phyloP scores from a whole-genome alignment of 2,329 filamentous ascomycete genomes.

The Aspergillus piperis region DNA sequence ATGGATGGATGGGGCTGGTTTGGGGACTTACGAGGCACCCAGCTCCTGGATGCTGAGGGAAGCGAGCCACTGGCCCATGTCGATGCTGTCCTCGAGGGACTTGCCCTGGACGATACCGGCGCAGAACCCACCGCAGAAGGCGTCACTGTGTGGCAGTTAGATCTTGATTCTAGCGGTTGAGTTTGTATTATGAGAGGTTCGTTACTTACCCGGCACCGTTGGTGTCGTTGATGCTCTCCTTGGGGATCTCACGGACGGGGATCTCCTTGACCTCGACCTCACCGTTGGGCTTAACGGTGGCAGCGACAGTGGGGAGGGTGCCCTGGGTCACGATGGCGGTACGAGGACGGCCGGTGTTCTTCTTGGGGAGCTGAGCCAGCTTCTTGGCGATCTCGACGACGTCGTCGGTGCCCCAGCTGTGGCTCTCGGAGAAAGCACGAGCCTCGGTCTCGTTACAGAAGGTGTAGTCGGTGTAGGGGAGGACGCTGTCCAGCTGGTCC shows the following conservation, averaged over 20 bases:
- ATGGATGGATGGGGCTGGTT: too few species aligned
- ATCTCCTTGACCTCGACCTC: constrained; percentile 70
- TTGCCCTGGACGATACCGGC: constrained; percentile 87
- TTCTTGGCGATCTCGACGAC: constrained; percentile 81
- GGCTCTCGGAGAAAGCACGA: constrained; percentile 79
- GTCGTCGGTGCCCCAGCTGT: constrained; percentile 72
- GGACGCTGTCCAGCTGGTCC: constrained; percentile 80
- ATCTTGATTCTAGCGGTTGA: not conserved
- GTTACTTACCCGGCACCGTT: constrained; percentile 75
- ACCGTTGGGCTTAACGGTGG: constrained; percentile 67
- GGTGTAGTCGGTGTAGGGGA: constrained; percentile 92
- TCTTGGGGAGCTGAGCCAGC: constrained; percentile 87
- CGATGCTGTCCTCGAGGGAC: constrained; percentile 72
- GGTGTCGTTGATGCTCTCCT: constrained; percentile 85
- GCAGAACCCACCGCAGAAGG: constrained; percentile 91
- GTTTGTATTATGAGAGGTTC: too few species aligned
- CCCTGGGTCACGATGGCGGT: constrained; percentile 93
- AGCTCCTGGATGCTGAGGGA: constrained; percentile 91
- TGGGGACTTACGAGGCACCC: constrained; percentile 80
- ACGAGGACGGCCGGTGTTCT: constrained; percentile 80
- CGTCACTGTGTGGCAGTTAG: constrained; percentile 61
- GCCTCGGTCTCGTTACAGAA: constrained; percentile 98
- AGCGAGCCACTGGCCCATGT: constrained; percentile 96
- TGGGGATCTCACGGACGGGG: constrained; percentile 76
- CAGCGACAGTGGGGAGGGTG: constrained; percentile 85